phyloP scores from a whole-genome alignment of 495 filamentous ascomycete genomes.

The Aspergillus incahuasiensis region DNA sequence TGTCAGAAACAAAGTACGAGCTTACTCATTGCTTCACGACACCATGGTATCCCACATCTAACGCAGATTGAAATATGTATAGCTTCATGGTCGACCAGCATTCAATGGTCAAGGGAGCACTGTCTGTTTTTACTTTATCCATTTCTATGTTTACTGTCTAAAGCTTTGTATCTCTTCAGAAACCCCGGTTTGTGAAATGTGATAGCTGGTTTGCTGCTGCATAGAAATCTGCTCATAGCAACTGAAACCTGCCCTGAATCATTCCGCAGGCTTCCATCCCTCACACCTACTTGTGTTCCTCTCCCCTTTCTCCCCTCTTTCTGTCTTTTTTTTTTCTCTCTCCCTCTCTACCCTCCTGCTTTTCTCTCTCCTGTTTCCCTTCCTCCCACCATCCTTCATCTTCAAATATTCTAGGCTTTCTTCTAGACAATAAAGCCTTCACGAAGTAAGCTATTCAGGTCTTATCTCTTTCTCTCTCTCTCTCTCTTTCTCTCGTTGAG shows the following conservation, averaged over 20 bases:
- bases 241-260: neutral
- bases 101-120: neutral
- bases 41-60: no score
- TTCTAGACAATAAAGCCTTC: neutral
- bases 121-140: no score
- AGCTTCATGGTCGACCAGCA: neutral
- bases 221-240: neutral
- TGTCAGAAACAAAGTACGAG: neutral
- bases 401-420: neutral
- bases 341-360: slow-evolving; percentile 1
- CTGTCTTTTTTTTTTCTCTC: slow-evolving; percentile 11
- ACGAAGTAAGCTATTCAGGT: neutral
- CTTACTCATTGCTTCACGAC: no score
- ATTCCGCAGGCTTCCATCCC: neutral
- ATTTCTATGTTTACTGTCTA: no score
- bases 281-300: slow-evolving; percentile 11
- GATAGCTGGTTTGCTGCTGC: neutral
- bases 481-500: neutral
- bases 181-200: neutral
- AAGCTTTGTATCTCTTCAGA: no score
- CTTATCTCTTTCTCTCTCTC: neutral
- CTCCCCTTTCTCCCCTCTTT: slow-evolving; percentile 6
- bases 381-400: no score
- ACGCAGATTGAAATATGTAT: no score
- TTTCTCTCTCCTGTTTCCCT: no score